These are phyloP conservation scores for Calonectria montana DNA, from an alignment of 2,329 filamentous ascomycete species.

Conservation along the genomic window DNA sequence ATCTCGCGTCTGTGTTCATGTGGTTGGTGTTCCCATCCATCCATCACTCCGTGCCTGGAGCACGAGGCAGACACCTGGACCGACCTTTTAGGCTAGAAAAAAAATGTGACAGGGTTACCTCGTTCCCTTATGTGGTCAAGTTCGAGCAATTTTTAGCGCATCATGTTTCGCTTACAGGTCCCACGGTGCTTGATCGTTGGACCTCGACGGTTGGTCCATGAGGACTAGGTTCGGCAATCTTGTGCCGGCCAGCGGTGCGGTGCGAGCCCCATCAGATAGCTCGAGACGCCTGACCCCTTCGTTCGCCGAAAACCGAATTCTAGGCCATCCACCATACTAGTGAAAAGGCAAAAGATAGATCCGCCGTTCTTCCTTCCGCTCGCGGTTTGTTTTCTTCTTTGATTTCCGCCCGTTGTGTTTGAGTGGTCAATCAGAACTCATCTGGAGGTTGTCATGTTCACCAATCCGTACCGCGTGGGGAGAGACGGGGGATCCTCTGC, in stretches of 20 bases:
- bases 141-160: slow-evolving; percentile 4
- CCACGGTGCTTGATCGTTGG: slow-evolving; percentile 7
- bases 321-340: not conserved
- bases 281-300: slow-evolving; percentile 23
- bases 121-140: not conserved
- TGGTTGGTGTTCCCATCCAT: not conserved
- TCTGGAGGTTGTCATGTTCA: not conserved
- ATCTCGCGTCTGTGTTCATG: not conserved
- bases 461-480: not conserved
- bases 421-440: not conserved
- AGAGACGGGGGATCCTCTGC: not conserved
- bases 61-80: not conserved
- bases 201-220: not conserved
- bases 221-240: slow-evolving; percentile 19
- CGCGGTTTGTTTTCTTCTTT: no score
- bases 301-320: slow-evolving; percentile 16
- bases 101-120: slow-evolving; percentile 1
- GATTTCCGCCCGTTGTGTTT: not conserved
- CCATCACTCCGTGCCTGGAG: not conserved
- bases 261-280: slow-evolving; percentile 11
- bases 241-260: slow-evolving; percentile 14
- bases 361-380: not conserved
- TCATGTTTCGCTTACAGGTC: slow-evolving; percentile 3
- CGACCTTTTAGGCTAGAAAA: slow-evolving; percentile 7
- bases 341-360: not conserved